Percentiles rank a stretch among this genome's conserved stretches.
These are phyloP conservation scores for Tricholoma terreum DNA, from an alignment of 768 basidiomycete genomes.

Conservation along the genomic window DNA sequence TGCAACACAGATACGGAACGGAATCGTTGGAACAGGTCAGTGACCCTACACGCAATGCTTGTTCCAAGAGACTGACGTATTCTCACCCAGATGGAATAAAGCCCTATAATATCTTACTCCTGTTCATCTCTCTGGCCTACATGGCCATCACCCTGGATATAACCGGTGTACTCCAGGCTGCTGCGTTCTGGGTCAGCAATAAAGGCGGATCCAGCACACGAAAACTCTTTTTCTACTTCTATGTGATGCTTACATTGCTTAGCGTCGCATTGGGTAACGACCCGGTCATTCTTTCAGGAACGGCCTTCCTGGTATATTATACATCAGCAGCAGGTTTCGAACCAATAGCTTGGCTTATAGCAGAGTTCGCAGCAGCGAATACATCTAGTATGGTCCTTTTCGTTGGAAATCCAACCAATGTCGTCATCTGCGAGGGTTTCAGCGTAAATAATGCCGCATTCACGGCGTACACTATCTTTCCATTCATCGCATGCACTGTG, in stretches of 20 bases:
- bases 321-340: slow-evolving; percentile 61
- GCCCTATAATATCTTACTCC: slow-evolving; percentile 90
- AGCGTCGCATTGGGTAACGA: slow-evolving; percentile 89
- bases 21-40: slow-evolving; percentile 57
- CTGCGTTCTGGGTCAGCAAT: slow-evolving; percentile 89
- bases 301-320: slow-evolving; percentile 88
- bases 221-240: slow-evolving; percentile 78
- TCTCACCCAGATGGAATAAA: slow-evolving; percentile 80
- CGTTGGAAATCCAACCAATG: slow-evolving; percentile 92
- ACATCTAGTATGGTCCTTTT: slow-evolving; percentile 75
- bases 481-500: slow-evolving; percentile 65
- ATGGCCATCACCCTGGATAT: slow-evolving; percentile 90
- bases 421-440: slow-evolving; percentile 90
- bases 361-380: slow-evolving; percentile 79
- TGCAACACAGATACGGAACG: slow-evolving; percentile 54
- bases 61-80: no score
- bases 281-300: slow-evolving; percentile 90
- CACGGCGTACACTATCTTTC: slow-evolving; percentile 81
- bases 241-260: slow-evolving; percentile 73
- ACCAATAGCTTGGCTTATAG: slow-evolving; percentile 67
- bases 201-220: slow-evolving; percentile 73
- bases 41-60: no score
- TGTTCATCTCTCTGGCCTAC: slow-evolving; percentile 92
- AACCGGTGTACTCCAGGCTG: slow-evolving; percentile 82
- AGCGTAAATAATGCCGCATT: slow-evolving; percentile 73